A percentile compares a stretch with the other conserved stretches of the same genome.
phyloP scores from a whole-genome alignment of 2,329 filamentous ascomycete species.

The Nothophaeocryptopus gaeumannii region DNA sequence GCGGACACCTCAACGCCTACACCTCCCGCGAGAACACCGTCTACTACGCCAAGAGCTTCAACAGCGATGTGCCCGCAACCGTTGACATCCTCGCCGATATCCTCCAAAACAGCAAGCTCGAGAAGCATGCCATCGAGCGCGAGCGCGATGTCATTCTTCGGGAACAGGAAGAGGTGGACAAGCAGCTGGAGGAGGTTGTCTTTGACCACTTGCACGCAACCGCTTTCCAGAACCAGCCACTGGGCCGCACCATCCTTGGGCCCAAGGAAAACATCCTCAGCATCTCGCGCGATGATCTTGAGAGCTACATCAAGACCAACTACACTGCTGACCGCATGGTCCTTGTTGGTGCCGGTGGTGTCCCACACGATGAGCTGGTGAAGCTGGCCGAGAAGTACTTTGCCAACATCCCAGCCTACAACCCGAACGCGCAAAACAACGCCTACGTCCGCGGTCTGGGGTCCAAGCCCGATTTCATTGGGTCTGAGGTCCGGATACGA shows the following conservation, averaged over 20 bases:
- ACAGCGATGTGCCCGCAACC: slow-evolving; percentile 90
- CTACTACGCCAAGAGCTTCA: slow-evolving; percentile 99
- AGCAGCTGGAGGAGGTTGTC: slow-evolving; percentile 98
- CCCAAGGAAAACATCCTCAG: slow-evolving; percentile 97
- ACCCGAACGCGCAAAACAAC: slow-evolving; percentile 71
- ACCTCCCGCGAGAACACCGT: slow-evolving; percentile 99
- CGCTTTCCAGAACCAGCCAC: slow-evolving; percentile 91
- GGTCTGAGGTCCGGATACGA: slow-evolving; percentile 90
- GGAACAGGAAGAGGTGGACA: slow-evolving; percentile 99
- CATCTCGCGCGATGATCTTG: slow-evolving; percentile 86
- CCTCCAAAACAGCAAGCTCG: slow-evolving; percentile 98
- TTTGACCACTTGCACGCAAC: slow-evolving; percentile 99
- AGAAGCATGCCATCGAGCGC: slow-evolving; percentile 86
- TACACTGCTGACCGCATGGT: slow-evolving; percentile 99
- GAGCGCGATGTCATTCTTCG: slow-evolving; percentile 98
- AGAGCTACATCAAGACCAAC: slow-evolving; percentile 98
- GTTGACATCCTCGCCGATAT: slow-evolving; percentile 99
- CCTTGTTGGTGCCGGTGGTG: slow-evolving; percentile 88
- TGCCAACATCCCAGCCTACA: slow-evolving; percentile 69
- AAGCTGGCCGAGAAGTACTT: slow-evolving; percentile 97
- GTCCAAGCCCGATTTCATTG: slow-evolving; percentile 89
- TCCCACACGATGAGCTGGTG: slow-evolving; percentile 91
- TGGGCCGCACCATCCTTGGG: slow-evolving; percentile 95
- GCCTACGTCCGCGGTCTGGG: slow-evolving; percentile 70
- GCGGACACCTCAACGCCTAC: slow-evolving; percentile 98